Evolutionary conservation across 306 rosid genomes (phyloP).

Genomic region (Argentina anserina): DNA sequence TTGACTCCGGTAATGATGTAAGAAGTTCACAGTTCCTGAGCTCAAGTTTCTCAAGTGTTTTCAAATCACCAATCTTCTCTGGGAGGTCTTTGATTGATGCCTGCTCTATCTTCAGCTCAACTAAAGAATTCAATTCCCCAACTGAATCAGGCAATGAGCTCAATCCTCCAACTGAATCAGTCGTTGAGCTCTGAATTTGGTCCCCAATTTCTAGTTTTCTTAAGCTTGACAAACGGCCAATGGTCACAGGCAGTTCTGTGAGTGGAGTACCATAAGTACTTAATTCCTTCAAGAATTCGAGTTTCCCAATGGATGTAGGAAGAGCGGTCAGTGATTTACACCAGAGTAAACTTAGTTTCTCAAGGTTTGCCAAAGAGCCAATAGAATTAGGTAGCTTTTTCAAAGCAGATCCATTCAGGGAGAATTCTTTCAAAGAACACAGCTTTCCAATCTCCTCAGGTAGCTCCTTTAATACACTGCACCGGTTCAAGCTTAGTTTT

Average conservation of each 20-base stretch:
- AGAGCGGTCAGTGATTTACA: conserved; percentile 44
- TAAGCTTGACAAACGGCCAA: conserved; percentile 47
- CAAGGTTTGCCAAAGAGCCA: conserved; percentile 49
- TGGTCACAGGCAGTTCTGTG: conserved; percentile 44
- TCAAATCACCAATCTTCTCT: conserved; percentile 49
- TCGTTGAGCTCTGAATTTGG: conserved; percentile 30
- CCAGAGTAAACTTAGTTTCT: conserved; percentile 40
- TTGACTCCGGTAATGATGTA: conserved; percentile 48
- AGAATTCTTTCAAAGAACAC: conserved; percentile 43
- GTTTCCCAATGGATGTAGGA: conserved; percentile 46
- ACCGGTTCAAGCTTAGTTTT: conserved; percentile 34
- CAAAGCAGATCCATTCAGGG: conserved; percentile 39
- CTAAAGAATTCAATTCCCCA: conserved; percentile 32
- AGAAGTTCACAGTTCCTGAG: conserved; percentile 46
- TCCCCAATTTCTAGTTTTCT: conserved; percentile 36
- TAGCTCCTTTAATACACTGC: conserved; percentile 35
- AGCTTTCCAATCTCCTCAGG: conserved; percentile 47
- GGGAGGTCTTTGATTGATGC: conserved; percentile 51
- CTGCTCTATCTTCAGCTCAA: conserved; percentile 43
- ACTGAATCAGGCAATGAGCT: too few species aligned
- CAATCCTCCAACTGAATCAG: conserved; percentile 38
- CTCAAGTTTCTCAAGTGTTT: conserved; percentile 42
- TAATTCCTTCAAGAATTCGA: conserved; percentile 35
- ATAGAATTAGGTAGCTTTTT: conserved; percentile 46
- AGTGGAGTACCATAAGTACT: conserved; percentile 21